Evolutionary conservation across 2,329 filamentous ascomycete genomes (phyloP).

Genomic region (Mariannaea sp.): DNA sequence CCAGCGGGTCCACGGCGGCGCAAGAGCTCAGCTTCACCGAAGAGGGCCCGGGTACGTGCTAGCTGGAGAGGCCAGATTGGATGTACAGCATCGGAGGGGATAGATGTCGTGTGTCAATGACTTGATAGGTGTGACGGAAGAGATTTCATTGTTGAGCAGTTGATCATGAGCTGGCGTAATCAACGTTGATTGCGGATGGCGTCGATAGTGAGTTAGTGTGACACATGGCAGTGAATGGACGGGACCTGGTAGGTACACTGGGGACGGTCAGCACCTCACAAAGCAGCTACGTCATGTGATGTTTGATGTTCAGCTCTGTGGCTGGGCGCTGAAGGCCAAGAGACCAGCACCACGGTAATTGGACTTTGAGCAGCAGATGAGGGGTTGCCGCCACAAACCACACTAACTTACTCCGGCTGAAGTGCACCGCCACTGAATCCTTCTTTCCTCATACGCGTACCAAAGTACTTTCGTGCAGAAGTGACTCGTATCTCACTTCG

Average conservation of each 20-base stretch:
- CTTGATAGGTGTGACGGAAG: neutral
- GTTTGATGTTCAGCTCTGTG: neutral
- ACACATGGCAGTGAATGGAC: neutral
- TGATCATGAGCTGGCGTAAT: constrained; percentile 18
- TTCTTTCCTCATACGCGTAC: too few relatives aligned
- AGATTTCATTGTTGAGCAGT: constrained; percentile 5
- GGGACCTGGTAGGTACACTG: neutral
- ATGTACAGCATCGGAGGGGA: constrained; percentile 15
- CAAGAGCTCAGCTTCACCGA: constrained; percentile 10
- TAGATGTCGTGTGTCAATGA: constrained; percentile 5
- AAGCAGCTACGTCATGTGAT: constrained; percentile 30
- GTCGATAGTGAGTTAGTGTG: too few relatives aligned
- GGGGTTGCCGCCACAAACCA: too few relatives aligned
- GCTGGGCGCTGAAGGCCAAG: neutral
- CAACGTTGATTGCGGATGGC: neutral
- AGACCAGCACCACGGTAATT: too few relatives aligned
- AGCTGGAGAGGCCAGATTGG: constrained; percentile 10
- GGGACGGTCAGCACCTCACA: constrained; percentile 13
- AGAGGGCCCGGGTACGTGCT: constrained; percentile 15
- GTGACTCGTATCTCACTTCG: too few relatives aligned
- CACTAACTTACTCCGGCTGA: neutral
- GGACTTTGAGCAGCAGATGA: too few relatives aligned
- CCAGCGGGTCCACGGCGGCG: constrained; percentile 25
- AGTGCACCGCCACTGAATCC: neutral
- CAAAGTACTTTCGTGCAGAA: too few relatives aligned